These are phyloP conservation scores for Chlorella sp. DNA, from an alignment of 139 green algal species.

Conservation along the genomic window DNA sequence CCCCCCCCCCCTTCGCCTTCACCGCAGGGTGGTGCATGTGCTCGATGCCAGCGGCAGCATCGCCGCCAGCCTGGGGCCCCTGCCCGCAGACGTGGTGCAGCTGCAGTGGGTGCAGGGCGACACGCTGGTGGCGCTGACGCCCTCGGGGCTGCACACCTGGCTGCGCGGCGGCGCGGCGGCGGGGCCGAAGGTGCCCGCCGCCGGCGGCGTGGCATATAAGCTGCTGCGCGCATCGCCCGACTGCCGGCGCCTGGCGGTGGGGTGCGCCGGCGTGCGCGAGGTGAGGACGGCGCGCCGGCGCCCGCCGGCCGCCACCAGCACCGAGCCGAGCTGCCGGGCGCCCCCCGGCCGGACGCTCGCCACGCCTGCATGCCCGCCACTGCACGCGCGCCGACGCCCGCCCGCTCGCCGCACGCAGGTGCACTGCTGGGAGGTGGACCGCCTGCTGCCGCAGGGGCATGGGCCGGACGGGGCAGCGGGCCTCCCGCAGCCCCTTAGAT, in stretches of 20 bases:
- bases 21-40: conserved; percentile 17
- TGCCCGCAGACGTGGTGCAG: conserved; percentile 4
- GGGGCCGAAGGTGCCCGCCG: neutral
- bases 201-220: neutral
- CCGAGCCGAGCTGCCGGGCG: neutral
- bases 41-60: neutral
- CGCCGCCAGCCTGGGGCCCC: conserved; percentile 7
- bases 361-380: neutral
- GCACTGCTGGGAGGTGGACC: conserved; percentile 16
- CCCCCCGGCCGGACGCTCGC: neutral
- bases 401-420: conserved; percentile 1
- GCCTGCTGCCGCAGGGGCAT: too few relatives aligned
- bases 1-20: neutral
- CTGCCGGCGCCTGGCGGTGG: neutral
- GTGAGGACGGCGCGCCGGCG: neutral
- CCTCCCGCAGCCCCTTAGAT: conserved; percentile 29
- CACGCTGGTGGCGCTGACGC: conserved; percentile 4
- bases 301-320: neutral
- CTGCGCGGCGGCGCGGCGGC: neutral
- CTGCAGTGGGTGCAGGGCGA: conserved; percentile 14
- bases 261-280: neutral
- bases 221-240: neutral
- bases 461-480: neutral
- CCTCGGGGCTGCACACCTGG: conserved; percentile 2
- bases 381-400: neutral